phyloP scores from a whole-genome alignment of 305 asterid genomes.

The Fraxinus latifolia region DNA sequence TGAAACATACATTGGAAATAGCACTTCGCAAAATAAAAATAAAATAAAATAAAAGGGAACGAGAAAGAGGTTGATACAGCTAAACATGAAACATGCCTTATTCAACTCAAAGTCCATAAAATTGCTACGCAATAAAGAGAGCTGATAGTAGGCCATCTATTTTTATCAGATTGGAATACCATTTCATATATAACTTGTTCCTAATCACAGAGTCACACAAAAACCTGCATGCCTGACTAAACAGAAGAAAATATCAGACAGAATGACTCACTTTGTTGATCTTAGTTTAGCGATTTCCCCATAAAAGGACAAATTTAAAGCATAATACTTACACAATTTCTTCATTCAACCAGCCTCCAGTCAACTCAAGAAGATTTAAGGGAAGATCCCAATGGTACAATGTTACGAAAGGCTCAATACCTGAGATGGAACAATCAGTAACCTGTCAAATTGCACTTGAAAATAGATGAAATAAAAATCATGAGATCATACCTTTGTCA shows the following conservation, averaged over 20 bases:
- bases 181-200: neutral
- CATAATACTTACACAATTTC: constrained; percentile 36
- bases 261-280: neutral
- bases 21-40: neutral
- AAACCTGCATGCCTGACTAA: neutral
- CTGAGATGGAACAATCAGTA: constrained; percentile 30
- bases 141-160: neutral
- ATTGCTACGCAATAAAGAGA: neutral
- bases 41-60: neutral
- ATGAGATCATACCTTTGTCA: constrained; percentile 36
- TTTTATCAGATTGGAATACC: neutral
- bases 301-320: constrained; percentile 4
- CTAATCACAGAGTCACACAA: too few species aligned
- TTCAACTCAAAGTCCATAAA: neutral
- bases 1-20: neutral
- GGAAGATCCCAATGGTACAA: constrained; percentile 51
- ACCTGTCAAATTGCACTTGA: constrained; percentile 1
- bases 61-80: neutral
- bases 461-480: neutral
- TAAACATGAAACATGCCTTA: neutral
- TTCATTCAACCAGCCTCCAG: constrained; percentile 52
- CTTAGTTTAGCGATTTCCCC: neutral
- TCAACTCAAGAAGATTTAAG: constrained; percentile 36
- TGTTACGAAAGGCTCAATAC: constrained; percentile 43
- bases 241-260: neutral